A percentile compares a stretch with the other conserved stretches of the same genome.
phyloP scores from a whole-genome alignment of 257 asterid genomes.

The Solanum chaucha region DNA sequence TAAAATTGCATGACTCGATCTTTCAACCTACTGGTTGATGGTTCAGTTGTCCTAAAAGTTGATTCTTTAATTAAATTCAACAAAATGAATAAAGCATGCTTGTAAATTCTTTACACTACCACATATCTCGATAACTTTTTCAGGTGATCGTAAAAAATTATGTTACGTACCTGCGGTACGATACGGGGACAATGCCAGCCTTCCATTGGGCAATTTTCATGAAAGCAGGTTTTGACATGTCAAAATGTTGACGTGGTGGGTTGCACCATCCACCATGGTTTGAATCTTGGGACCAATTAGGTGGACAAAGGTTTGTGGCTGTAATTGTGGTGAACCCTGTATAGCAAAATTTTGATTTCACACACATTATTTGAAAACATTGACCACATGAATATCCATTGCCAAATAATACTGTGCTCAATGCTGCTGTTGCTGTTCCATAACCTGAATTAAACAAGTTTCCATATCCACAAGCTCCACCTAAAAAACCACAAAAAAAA shows the following conservation, averaged over 20 bases:
- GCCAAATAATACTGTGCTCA: slow-evolving; percentile 61
- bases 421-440: slow-evolving; percentile 64
- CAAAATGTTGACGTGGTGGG: slow-evolving; percentile 78
- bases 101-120: background rate
- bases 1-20: too few relatives aligned
- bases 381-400: slow-evolving; percentile 84
- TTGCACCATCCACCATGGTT: slow-evolving; percentile 93
- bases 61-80: background rate
- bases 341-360: slow-evolving; percentile 33
- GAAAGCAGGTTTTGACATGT: slow-evolving; percentile 81
- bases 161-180: slow-evolving; percentile 45
- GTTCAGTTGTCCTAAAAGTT: background rate
- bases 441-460: slow-evolving; percentile 53
- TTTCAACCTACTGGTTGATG: background rate
- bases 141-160: background rate
- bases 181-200: slow-evolving; percentile 68
- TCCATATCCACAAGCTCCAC: slow-evolving; percentile 86
- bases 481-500: slow-evolving; percentile 5
- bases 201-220: slow-evolving; percentile 71
- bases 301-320: slow-evolving; percentile 82
- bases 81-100: background rate
- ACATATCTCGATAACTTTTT: background rate
- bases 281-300: slow-evolving; percentile 59
- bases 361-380: slow-evolving; percentile 62
- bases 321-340: slow-evolving; percentile 47